These are phyloP conservation scores for Periglandula ipomoeae DNA, from an alignment of 2,329 filamentous ascomycete genomes.

Conservation along the genomic window DNA sequence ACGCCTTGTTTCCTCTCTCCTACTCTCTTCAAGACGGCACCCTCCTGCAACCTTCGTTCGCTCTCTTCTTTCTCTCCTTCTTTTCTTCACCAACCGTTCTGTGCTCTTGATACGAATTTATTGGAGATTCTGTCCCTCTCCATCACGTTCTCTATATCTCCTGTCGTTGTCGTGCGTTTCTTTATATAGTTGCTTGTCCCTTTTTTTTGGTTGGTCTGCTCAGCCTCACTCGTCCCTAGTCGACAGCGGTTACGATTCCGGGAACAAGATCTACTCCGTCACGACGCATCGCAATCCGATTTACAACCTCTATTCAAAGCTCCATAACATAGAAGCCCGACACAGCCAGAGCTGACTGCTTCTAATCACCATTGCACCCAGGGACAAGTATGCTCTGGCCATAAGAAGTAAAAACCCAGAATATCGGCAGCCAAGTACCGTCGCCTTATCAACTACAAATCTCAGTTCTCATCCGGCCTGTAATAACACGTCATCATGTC, in stretches of 20 bases:
- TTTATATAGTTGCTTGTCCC: not conserved
- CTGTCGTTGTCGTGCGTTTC: conserved; percentile 1
- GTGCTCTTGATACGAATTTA: conserved; percentile 1
- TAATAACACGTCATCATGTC: conserved; percentile 19
- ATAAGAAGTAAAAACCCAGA: conserved; percentile 2
- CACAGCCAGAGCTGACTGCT: not conserved
- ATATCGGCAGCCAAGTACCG: not conserved
- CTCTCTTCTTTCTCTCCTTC: not conserved
- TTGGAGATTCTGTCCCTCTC: not conserved
- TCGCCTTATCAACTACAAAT: not conserved
- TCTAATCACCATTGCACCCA: not conserved
- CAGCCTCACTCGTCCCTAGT: not conserved
- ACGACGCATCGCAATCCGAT: not conserved
- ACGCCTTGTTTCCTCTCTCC: not conserved
- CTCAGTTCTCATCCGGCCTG: not conserved
- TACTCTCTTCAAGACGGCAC: conserved; percentile 4
- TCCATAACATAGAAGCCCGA: not conserved
- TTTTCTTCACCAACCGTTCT: not conserved
- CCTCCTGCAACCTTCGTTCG: conserved; percentile 3
- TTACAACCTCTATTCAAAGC: not conserved
- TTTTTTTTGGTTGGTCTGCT: not conserved
- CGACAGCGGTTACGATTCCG: not conserved
- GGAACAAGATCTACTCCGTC: conserved; percentile 1
- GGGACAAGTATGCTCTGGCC: conserved; percentile 5
- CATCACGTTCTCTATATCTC: conserved; percentile 6